Base-by-base conservation (phyloP, 371 early-diverging fungal species). In the Circinella umbellata region DNA sequence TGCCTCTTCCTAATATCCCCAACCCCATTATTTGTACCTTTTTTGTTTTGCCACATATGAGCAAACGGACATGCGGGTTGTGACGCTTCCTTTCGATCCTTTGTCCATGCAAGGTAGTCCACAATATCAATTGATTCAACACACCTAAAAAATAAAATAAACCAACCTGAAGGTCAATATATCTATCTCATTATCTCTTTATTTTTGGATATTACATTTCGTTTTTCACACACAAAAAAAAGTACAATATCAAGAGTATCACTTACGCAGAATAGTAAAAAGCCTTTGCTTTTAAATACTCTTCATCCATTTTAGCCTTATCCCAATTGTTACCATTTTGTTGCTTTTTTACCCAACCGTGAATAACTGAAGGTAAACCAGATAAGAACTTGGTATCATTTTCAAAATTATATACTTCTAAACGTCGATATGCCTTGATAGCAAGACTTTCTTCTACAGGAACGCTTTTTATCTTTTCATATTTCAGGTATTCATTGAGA, bases 51-150 rank as follows among this genome's bases (percentile, higher is more conserved):
- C 89, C 89, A 88, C 17, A 84, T 72, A 61, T 86, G 85, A 15
- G 89, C 89, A 78, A 77, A 88, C n/a, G 89, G 89, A 69, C 89
- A 88, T 0, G 76, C 82, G 10, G 87, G 79, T 51, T 76, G 76
- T 14, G 73, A 67, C 13, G 74, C 68, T 48, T 80, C 70, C 27
- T 86, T 75, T 35, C 81, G 78, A 49, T 80, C 74, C 4, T 80
- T 67, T 46, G 81, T 81, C 86, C 85, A 86, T 38, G 46, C 39
- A 17, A 86, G 61, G 55, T 85, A 88, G 36, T 73, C 85, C 0
- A 53, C 66, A 42, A 88, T 60, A 65, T 87, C 78, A n/a, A 87
- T 72, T 35, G 73, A 66, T 59, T 84, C 83, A 10, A 88, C 69
- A 62, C 80, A 80, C 13, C 86, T 86, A 75, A 1, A 34, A 18